phyloP scores from a whole-genome alignment of 768 basidiomycete genomes.

The Suillus luteus region DNA sequence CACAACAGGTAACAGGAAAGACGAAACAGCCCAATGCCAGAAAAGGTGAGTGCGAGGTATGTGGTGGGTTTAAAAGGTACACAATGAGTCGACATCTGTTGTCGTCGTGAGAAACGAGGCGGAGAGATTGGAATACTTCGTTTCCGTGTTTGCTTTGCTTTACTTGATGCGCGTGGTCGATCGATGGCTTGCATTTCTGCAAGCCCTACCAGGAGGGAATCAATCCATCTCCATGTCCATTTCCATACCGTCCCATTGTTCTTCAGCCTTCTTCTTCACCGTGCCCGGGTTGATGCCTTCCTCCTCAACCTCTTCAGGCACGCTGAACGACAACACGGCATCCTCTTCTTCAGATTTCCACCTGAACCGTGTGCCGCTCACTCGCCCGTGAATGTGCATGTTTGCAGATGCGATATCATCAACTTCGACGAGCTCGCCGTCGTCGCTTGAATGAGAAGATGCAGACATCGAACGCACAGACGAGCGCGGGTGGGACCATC shows the following conservation, averaged over 20 bases:
- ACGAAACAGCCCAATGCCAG: neutral
- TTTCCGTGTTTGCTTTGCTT: neutral
- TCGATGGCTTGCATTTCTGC: neutral
- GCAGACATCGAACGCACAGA: conserved; percentile 46
- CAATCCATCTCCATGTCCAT: conserved; percentile 51
- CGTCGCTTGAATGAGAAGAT: conserved; percentile 43
- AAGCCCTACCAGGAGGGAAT: conserved; percentile 1
- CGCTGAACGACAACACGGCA: conserved; percentile 39
- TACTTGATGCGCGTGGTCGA: neutral
- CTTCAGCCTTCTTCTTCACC: conserved; percentile 17
- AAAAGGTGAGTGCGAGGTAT: conserved; percentile 9
- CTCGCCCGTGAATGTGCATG: conserved; percentile 22
- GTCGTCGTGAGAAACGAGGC: neutral
- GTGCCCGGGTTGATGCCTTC: conserved; percentile 29
- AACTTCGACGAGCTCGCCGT: conserved; percentile 30
- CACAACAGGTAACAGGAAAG: conserved; percentile 2
- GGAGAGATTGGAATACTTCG: neutral
- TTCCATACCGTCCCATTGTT: conserved; percentile 46
- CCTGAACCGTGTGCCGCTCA: conserved; percentile 25
- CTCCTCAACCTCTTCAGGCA: conserved; percentile 51
- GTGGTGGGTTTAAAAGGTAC: neutral
- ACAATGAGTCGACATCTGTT: neutral
- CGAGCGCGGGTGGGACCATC: conserved; percentile 58
- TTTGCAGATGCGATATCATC: conserved; percentile 16
- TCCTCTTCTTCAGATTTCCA: conserved; percentile 50